Base-by-base conservation (phyloP, 2,329 filamentous ascomycete species). In the Curvularia verruculosa region DNA sequence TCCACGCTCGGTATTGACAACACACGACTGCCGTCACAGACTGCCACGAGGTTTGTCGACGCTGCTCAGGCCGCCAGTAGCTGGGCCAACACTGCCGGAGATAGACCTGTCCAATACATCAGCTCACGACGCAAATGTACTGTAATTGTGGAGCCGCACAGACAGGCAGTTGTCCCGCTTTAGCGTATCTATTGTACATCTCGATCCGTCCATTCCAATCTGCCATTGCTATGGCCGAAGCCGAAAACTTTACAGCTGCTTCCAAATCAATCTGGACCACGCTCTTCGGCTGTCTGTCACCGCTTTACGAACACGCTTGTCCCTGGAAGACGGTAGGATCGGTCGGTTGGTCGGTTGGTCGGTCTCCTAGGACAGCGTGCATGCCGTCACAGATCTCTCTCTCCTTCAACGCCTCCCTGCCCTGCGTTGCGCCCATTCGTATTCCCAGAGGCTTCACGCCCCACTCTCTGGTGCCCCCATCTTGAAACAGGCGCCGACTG, bases 401-500 rank as follows among this genome's bases (percentile, higher is more conserved):
- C 46, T 59, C 40, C n/a, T n/a, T 47, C 47, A 36, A 43, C 28
- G 36, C 29, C 31, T n/a, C 34, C n/a, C 36, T 53, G 34, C 58
- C 54, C 54, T 52, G 58, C 52, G 36, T 56, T 31, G 18, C 56
- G 45, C 34, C 41, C 52, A 45, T 51, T 50, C 47, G 37, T 21
- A 34, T 34, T 13, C 19, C 31, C 15, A 39, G 13, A 39, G 37
- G 52, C 41, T 52, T 41, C 37, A 36, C 41, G 46, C 41, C 41
- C 26, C 34, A 43, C 28, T 52, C 26, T 26, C 28, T 21, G 41
- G 29, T 47, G 40, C 23, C 31, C 45, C 41, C 19, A 54, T 43
- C 45, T 49, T 50, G 52, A 47, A 43, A 54, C 52, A 50, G 23
- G 41, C 49, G n/a, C 23, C 46, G 13, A 36, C 13, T 36, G 31